Conservation (phyloP, 169 alveolate species). For the Pseudocohnilembus persalinus region DNA sequence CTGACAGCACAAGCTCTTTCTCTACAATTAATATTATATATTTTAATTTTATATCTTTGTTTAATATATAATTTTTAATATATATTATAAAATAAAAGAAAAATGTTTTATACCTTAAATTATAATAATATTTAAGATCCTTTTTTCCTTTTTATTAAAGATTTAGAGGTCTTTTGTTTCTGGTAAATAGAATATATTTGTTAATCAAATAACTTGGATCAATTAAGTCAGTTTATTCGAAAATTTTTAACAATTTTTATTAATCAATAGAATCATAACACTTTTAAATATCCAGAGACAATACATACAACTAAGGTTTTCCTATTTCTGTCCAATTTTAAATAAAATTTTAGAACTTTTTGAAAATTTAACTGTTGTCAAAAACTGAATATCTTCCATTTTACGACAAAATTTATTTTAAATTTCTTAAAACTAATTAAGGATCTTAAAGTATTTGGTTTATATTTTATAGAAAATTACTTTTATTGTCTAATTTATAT, state of each 20-base stretch:
- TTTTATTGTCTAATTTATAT: constrained; percentile 8
- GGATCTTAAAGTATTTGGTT: constrained; percentile 27
- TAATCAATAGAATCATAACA: constrained; percentile 46
- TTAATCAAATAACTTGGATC: constrained; percentile 21
- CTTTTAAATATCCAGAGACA: constrained; percentile 33
- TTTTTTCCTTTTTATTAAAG: not conserved
- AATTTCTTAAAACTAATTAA: constrained; percentile 35
- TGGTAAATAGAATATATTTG: constrained; percentile 29
- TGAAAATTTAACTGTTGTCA: constrained; percentile 33
- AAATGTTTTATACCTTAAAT: not conserved
- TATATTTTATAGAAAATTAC: constrained; percentile 9
- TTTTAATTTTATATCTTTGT: not conserved
- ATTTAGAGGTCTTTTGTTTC: constrained; percentile 37
- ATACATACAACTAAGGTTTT: constrained; percentile 24
- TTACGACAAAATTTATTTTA: constrained; percentile 12
- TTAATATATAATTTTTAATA: not conserved
- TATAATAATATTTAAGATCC: not conserved
- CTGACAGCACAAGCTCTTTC: not conserved
- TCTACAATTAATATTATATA: not conserved
- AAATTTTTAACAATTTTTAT: constrained; percentile 20
- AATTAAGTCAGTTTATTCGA: constrained; percentile 24
- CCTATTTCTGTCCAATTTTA: constrained; percentile 31
- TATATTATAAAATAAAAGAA: not conserved
- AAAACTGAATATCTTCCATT: constrained; percentile 31
- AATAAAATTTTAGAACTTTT: constrained; percentile 29